Evolutionary conservation across 2,329 filamentous ascomycete species (phyloP).

Genomic region (Aspergillus tubingensis): DNA sequence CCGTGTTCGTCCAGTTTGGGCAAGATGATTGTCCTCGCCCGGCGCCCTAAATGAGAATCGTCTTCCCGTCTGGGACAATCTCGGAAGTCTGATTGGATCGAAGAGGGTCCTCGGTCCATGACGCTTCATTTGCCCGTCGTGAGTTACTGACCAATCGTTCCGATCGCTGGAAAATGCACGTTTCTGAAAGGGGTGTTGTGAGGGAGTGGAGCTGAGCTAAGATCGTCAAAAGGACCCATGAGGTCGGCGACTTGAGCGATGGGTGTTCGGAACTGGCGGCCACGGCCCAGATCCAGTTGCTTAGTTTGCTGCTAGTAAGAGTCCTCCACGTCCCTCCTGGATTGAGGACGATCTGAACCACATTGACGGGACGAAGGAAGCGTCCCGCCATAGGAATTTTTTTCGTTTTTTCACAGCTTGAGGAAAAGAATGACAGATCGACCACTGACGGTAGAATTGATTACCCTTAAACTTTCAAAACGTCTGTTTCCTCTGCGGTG

Average conservation of each 20-base stretch:
- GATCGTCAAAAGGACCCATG: constrained; percentile 23
- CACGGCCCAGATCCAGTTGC: constrained; percentile 17
- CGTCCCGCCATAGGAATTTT: background rate
- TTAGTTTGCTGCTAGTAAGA: constrained; percentile 6
- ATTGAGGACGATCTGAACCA: constrained; percentile 22
- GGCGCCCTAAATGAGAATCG: constrained; percentile 21
- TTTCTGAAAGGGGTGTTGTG: constrained; percentile 18
- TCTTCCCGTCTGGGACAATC: constrained; percentile 19
- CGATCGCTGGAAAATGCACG: constrained; percentile 17
- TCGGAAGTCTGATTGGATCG: constrained; percentile 21
- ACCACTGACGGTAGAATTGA: background rate
- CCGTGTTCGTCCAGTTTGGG: constrained; percentile 18
- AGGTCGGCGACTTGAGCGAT: constrained; percentile 14
- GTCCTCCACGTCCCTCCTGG: constrained; percentile 1
- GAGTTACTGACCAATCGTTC: constrained; percentile 20
- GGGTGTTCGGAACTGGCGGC: constrained; percentile 18
- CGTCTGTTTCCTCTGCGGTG: background rate
- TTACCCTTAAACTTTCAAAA: background rate
- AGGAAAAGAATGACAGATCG: constrained; percentile 1
- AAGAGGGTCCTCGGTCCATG: constrained; percentile 12
- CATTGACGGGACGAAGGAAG: constrained; percentile 24
- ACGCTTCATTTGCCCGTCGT: constrained; percentile 24
- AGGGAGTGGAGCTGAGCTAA: constrained; percentile 18
- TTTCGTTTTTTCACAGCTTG: background rate
- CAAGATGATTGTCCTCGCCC: constrained; percentile 19